A percentile compares a stretch with the other conserved stretches of the same genome.
Evolutionary conservation across 495 filamentous ascomycete genomes (phyloP).

Genomic region (Penicillium pancosmium): DNA sequence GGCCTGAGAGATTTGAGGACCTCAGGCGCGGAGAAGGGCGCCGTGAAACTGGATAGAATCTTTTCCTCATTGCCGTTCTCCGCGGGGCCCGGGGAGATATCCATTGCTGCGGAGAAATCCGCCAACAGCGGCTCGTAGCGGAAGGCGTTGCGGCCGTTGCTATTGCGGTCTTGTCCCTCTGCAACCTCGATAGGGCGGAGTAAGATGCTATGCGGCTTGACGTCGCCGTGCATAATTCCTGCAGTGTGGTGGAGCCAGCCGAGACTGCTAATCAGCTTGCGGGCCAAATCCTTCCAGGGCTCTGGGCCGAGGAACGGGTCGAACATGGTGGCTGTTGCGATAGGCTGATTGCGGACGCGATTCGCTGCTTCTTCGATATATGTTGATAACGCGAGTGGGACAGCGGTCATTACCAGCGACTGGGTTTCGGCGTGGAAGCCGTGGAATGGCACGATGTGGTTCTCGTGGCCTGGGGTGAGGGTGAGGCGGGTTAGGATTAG

Average conservation of each 20-base stretch:
- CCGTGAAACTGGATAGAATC: slow-evolving; percentile 53
- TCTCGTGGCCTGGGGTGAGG: slow-evolving; percentile 31
- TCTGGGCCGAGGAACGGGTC: slow-evolving; percentile 49
- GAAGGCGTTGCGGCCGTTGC: slow-evolving; percentile 22
- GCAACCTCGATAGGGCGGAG: slow-evolving; percentile 26
- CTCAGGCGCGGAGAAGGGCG: slow-evolving; percentile 61
- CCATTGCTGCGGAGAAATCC: slow-evolving; percentile 63
- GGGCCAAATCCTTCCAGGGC: slow-evolving; percentile 49
- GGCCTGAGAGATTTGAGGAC: slow-evolving; percentile 41
- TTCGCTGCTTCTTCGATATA: slow-evolving; percentile 46
- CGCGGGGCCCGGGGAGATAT: slow-evolving; percentile 23
- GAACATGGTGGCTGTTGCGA: slow-evolving; percentile 52
- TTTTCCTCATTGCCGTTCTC: slow-evolving; percentile 24
- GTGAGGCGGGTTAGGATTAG: slow-evolving; percentile 52
- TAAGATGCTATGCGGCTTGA: slow-evolving; percentile 50
- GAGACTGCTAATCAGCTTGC: slow-evolving; percentile 51
- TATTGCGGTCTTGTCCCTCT: not conserved
- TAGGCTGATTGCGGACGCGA: slow-evolving; percentile 27
- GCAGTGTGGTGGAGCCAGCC: slow-evolving; percentile 51
- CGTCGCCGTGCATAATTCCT: slow-evolving; percentile 49
- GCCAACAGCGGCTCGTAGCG: slow-evolving; percentile 52
- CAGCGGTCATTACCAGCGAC: slow-evolving; percentile 56
- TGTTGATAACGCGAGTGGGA: slow-evolving; percentile 53
- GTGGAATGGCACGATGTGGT: slow-evolving; percentile 57
- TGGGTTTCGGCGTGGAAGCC: slow-evolving; percentile 52